These are phyloP conservation scores for Beta corolliflora DNA, from an alignment of 179 eudicot species.

Conservation along the genomic window DNA sequence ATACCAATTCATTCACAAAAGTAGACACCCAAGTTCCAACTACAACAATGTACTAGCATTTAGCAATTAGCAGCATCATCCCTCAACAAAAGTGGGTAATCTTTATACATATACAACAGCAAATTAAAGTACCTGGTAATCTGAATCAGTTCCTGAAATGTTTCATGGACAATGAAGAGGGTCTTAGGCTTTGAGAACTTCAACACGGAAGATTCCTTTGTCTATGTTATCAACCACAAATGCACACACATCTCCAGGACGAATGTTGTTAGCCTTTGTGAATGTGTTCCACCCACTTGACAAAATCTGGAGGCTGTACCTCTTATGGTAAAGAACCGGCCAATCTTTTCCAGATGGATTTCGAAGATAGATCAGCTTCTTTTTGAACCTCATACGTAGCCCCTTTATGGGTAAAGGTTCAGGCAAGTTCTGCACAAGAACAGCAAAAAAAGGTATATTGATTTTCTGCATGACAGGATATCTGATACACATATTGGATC, in stretches of 20 bases:
- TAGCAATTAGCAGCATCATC: not conserved
- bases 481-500: not conserved
- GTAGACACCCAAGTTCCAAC: not conserved
- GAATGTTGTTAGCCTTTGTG: constrained; percentile 38
- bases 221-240: constrained; percentile 31
- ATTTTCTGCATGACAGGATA: not conserved
- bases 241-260: constrained; percentile 42
- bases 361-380: constrained; percentile 37
- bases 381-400: not conserved
- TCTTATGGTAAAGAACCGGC: constrained; percentile 51
- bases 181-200: constrained; percentile 19
- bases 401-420: constrained; percentile 27
- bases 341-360: constrained; percentile 39
- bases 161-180: not conserved
- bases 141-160: not conserved
- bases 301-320: constrained; percentile 28
- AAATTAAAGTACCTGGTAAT: not conserved
- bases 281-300: constrained; percentile 53
- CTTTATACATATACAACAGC: not conserved
- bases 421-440: constrained; percentile 56
- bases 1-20: not conserved
- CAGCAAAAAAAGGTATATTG: not conserved
- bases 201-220: constrained; percentile 29
- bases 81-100: no score
- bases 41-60: not conserved